These are phyloP conservation scores for Epithele typhae DNA, from an alignment of 768 basidiomycete species.

Conservation along the genomic window DNA sequence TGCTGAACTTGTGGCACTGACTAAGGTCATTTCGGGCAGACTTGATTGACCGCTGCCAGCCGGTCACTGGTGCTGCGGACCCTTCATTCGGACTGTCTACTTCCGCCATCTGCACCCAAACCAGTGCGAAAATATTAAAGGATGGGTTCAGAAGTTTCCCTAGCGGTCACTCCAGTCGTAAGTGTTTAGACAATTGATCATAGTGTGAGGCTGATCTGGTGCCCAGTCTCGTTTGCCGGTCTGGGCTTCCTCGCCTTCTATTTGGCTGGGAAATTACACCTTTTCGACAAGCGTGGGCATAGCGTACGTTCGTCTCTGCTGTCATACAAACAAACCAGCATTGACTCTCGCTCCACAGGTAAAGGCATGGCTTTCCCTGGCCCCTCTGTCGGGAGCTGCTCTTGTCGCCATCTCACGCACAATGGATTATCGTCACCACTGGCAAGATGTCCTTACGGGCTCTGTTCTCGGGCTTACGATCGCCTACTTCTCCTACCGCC, in stretches of 20 bases:
- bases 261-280: conserved; percentile 86
- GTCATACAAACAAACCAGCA: neutral
- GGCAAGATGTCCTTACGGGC: conserved; percentile 87
- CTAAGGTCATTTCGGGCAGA: conserved; percentile 36
- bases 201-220: neutral
- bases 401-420: conserved; percentile 82
- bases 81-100: conserved; percentile 68
- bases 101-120: conserved; percentile 77
- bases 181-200: conserved; percentile 22
- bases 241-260: conserved; percentile 87
- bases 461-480: conserved; percentile 66
- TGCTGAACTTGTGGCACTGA: neutral
- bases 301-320: conserved; percentile 36
- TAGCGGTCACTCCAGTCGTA: conserved; percentile 87
- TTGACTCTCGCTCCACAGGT: conserved; percentile 12
- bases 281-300: conserved; percentile 81
- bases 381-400: conserved; percentile 74
- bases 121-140: conserved; percentile 47
- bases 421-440: conserved; percentile 93
- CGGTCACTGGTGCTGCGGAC: conserved; percentile 58
- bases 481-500: conserved; percentile 75
- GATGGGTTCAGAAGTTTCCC: conserved; percentile 94
- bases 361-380: conserved; percentile 81
- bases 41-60: conserved; percentile 68
- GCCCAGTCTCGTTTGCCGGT: conserved; percentile 85